These are phyloP conservation scores for Sporothrix pseudoabietina DNA, from an alignment of 2,329 filamentous ascomycete species.

Conservation along the genomic window DNA sequence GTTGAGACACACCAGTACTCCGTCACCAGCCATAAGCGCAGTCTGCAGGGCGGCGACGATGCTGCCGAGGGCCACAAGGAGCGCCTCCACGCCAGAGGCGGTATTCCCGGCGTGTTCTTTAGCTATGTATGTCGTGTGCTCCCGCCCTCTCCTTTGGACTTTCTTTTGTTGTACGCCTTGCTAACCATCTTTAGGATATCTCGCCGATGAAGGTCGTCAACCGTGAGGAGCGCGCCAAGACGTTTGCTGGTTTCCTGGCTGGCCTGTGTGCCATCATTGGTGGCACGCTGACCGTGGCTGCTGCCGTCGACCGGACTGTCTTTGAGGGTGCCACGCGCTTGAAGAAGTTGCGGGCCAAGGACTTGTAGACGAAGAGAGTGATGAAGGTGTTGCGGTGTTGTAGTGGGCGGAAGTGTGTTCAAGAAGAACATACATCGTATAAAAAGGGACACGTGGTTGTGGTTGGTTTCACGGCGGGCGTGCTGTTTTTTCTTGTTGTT, in stretches of 20 bases:
- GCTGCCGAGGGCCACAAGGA: constrained; percentile 87
- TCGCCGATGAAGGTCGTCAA: constrained; percentile 99
- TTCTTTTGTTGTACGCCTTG: neutral
- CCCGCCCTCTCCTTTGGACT: neutral
- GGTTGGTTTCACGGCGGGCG: constrained; percentile 1
- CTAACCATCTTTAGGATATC: constrained; percentile 67
- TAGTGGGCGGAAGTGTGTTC: neutral
- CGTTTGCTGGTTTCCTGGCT: constrained; percentile 87
- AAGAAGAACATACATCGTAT: neutral
- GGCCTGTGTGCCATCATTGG: constrained; percentile 94
- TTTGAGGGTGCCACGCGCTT: constrained; percentile 85
- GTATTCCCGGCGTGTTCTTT: constrained; percentile 98
- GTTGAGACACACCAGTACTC: constrained; percentile 98
- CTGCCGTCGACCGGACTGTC: constrained; percentile 84
- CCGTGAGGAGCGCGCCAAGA: constrained; percentile 85
- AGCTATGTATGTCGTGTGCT: constrained; percentile 73
- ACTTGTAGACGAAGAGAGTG: constrained; percentile 45
- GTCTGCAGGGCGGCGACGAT: constrained; percentile 79
- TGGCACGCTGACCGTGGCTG: constrained; percentile 92
- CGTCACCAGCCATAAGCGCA: constrained; percentile 94
- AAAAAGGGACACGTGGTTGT: neutral
- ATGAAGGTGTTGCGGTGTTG: neutral
- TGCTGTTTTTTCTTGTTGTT: neutral
- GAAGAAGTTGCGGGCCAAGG: constrained; percentile 79
- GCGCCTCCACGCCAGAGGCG: constrained; percentile 82